Evolutionary conservation across 2,329 filamentous ascomycete genomes (phyloP), one percentile per base, ranked within the genome.

Genomic region (Botryotinia convoluta): DNA sequence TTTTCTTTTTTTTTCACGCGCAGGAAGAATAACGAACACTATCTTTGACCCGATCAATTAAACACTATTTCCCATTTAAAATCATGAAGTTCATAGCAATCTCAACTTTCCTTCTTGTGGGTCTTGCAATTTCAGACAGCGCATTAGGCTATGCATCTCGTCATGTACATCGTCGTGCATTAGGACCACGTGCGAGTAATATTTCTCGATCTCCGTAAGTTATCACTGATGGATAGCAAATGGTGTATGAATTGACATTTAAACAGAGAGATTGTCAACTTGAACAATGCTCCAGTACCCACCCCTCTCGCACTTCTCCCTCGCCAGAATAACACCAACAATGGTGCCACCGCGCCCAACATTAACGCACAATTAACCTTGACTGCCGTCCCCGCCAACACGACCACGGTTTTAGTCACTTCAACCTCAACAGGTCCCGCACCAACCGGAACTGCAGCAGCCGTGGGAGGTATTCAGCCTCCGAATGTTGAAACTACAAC

Each of bases 371-470:
- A 39, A 42, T 62, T 67, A 6, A 57, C n/a, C 12, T 18, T 60
- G 39, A 72, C 45, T 35, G 60, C 61, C 45, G 61, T 72, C 14
- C 48, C 61, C 14, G 70, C 61, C 20, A 72, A 72, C 26, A 60
- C 51, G 18, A 67, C 70, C 29, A 57, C 48, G 7, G 35, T 39
- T 7, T 39, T 42, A 6, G 45, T 42, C 3, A 42, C 69, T 4
- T 42, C 32, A 18, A 60, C 70, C 4, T 59, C 61, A n/a, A 57
- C 70, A 5, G 61, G 61, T 8, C 32, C 48, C 29, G 9, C 48
- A 4, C 45, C 61, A 22, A 67, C 70, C 8, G 70, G 61, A 4
- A 72, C 70, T 12, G 35, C 70, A 4, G 42, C 70, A 6, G 48
- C 61, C 4, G 35, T 67, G 8, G 70, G 70, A 12, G 61, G 61